These are phyloP conservation scores for Chytridium lagenaria DNA, from an alignment of 371 early-diverging fungal genomes.

Conservation along the genomic window DNA sequence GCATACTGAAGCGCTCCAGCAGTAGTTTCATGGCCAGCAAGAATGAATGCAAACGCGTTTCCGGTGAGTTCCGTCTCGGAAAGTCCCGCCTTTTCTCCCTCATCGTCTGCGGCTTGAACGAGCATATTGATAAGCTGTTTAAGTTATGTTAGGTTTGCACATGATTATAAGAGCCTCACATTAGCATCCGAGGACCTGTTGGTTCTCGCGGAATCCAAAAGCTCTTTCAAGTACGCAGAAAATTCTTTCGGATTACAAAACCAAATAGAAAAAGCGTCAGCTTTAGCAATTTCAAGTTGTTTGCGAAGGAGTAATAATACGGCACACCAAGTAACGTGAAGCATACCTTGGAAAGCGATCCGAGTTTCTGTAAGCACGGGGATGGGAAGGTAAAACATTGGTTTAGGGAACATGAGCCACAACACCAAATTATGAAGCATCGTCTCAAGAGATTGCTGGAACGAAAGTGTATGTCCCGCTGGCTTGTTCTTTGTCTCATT, in stretches of 20 bases:
- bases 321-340: not conserved
- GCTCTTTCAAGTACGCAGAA: slow-evolving; percentile 25
- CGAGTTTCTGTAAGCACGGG: not conserved
- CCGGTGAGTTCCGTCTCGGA: slow-evolving; percentile 33
- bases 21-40: slow-evolving; percentile 47
- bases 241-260: slow-evolving; percentile 30
- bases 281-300: too few species aligned
- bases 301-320: not conserved
- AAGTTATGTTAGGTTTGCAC: not conserved
- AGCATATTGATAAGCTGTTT: slow-evolving; percentile 26
- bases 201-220: slow-evolving; percentile 20
- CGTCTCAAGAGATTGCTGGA: slow-evolving; percentile 29
- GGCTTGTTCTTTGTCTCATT: not conserved
- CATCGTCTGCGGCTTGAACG: slow-evolving; percentile 21
- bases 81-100: slow-evolving; percentile 14
- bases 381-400: slow-evolving; percentile 1
- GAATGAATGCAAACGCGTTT: slow-evolving; percentile 40
- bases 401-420: slow-evolving; percentile 31
- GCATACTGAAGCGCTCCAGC: slow-evolving; percentile 38
- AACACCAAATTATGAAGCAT: slow-evolving; percentile 14
- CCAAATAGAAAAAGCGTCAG: too few species aligned
- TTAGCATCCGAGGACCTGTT: slow-evolving; percentile 12
- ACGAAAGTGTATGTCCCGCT: slow-evolving; percentile 22
- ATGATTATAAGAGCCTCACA: not conserved
- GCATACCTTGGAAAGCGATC: not conserved